Evolutionary conservation across 345 rosid genomes (phyloP).

Genomic region (Syzygium aqueum): DNA sequence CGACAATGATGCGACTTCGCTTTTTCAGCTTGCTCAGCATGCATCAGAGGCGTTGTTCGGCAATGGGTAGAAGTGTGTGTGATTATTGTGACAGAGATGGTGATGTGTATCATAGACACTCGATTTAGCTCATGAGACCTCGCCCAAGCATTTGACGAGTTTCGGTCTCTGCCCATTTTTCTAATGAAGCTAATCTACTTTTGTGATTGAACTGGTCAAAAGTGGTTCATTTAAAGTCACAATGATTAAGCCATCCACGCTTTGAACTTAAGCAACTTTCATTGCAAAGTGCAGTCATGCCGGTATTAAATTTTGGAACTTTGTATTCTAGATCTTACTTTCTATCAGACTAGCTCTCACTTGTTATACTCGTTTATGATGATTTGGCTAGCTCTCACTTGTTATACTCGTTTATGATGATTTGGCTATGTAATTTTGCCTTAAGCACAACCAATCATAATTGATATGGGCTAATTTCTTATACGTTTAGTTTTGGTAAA

Average conservation of each 20-base stretch:
- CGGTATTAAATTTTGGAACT: neutral
- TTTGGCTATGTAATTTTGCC: neutral
- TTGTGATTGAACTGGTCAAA: constrained; percentile 1
- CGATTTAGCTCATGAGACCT: neutral
- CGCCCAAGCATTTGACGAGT: neutral
- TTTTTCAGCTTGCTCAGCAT: neutral
- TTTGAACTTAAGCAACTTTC: neutral
- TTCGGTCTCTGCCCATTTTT: neutral
- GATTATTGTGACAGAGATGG: constrained; percentile 7
- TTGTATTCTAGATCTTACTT: neutral
- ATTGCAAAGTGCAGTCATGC: neutral
- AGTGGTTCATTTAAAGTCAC: neutral
- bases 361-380: neutral
- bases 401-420: neutral
- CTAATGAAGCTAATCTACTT: neutral
- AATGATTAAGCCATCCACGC: neutral
- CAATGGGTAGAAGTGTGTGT: constrained; percentile 10
- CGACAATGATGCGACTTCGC: neutral
- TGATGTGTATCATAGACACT: neutral
- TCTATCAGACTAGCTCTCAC: neutral
- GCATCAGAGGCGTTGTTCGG: constrained; percentile 1
- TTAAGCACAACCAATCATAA: neutral
- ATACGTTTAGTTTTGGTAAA: neutral
- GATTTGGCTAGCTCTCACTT: neutral
- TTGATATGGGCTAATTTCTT: neutral